phyloP scores from a whole-genome alignment of 2,329 filamentous ascomycete genomes.

The Curvularia sp. region DNA sequence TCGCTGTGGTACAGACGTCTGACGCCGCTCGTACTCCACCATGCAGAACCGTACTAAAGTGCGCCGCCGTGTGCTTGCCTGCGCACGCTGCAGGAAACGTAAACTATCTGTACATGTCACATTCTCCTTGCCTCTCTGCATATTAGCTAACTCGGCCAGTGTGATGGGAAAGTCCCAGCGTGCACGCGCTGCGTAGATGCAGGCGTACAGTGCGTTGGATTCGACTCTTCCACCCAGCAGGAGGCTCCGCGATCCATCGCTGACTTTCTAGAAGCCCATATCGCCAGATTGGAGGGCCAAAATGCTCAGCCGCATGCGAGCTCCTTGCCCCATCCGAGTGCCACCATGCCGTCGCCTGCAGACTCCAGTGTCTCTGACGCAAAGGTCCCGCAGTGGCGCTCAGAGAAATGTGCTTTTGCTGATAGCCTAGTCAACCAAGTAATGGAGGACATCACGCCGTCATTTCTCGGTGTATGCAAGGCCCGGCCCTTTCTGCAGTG shows the following conservation, averaged over 20 bases:
- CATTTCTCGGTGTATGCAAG: conserved; percentile 47
- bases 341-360: conserved; percentile 36
- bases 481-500: conserved; percentile 43
- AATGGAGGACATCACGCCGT: conserved; percentile 47
- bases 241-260: conserved; percentile 46
- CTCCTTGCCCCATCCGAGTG: conserved; percentile 23
- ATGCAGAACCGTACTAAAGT: conserved; percentile 48
- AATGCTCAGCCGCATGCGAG: conserved; percentile 24
- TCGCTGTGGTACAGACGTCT: conserved; percentile 21
- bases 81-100: conserved; percentile 46
- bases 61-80: conserved; percentile 45
- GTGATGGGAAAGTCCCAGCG: conserved; percentile 46
- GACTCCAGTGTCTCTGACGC: conserved; percentile 35
- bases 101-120: conserved; percentile 41
- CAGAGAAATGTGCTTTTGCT: conserved; percentile 40
- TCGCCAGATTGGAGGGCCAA: conserved; percentile 35
- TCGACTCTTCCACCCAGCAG: conserved; percentile 44
- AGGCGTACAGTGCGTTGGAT: conserved; percentile 43
- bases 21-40: conserved; percentile 19
- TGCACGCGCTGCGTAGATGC: conserved; percentile 46
- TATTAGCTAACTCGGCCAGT: conserved; percentile 29
- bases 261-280: conserved; percentile 44
- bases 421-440: conserved; percentile 44
- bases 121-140: conserved; percentile 4
- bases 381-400: conserved; percentile 16